Conservation (phyloP, 2,329 filamentous ascomycete species). For the Fusarium armeniacum region DNA sequence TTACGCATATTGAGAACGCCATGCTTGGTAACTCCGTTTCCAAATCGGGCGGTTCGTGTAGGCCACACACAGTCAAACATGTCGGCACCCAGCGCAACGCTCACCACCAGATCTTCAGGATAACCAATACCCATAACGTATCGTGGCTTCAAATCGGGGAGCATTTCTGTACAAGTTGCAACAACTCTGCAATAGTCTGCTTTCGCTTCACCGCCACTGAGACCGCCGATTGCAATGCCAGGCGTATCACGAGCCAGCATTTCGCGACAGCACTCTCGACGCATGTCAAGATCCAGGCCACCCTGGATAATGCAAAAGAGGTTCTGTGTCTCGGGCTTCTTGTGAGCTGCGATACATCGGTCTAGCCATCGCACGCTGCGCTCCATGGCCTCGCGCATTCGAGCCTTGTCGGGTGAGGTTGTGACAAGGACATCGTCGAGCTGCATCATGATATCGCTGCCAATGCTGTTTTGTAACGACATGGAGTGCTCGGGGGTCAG, state of each 20-base stretch:
- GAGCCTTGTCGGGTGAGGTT: slow-evolving; percentile 87
- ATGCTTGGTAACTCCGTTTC: slow-evolving; percentile 86
- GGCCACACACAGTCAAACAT: slow-evolving; percentile 99
- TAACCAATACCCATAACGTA: slow-evolving; percentile 99
- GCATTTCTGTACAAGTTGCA: slow-evolving; percentile 82
- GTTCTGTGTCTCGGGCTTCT: slow-evolving; percentile 86
- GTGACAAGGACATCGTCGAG: slow-evolving; percentile 98
- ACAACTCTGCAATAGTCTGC: slow-evolving; percentile 93
- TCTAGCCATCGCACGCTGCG: slow-evolving; percentile 96
- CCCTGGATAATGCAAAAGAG: slow-evolving; percentile 99
- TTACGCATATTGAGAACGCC: slow-evolving; percentile 90
- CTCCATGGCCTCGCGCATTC: slow-evolving; percentile 96
- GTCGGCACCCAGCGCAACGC: slow-evolving; percentile 92
- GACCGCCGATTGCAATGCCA: slow-evolving; percentile 94
- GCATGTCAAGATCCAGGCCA: slow-evolving; percentile 88
- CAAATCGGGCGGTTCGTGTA: slow-evolving; percentile 93
- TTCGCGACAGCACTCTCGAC: slow-evolving; percentile 82
- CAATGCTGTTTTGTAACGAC: slow-evolving; percentile 94
- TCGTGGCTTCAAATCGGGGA: slow-evolving; percentile 93
- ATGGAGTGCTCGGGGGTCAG: slow-evolving; percentile 98
- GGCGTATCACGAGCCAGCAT: slow-evolving; percentile 95
- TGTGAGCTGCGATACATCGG: slow-evolving; percentile 91
- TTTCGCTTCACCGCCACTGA: slow-evolving; percentile 96
- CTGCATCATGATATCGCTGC: slow-evolving; percentile 99
- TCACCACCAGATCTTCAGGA: slow-evolving; percentile 94